Conservation (phyloP, 2,329 filamentous ascomycete genomes). For the Lasiodiplodia gonubiensis region DNA sequence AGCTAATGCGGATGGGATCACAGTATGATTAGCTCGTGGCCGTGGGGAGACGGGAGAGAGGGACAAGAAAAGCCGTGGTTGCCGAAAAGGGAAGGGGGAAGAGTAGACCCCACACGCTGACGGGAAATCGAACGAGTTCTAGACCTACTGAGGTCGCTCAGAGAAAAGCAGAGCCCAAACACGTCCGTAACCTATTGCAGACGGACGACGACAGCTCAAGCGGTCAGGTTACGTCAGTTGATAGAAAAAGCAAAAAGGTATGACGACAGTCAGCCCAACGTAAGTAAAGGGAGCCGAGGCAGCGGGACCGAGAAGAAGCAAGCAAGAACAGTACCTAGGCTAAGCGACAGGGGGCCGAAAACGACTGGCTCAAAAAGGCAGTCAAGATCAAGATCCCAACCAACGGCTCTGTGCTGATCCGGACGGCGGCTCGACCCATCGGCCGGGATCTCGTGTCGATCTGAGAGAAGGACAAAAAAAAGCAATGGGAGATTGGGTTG, state of each 20-base stretch:
- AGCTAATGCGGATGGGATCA: neutral
- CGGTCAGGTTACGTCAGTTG: neutral
- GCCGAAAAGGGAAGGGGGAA: neutral
- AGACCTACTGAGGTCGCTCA: neutral
- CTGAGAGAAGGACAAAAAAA: neutral
- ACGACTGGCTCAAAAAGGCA: constrained; percentile 8
- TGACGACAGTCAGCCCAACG: neutral
- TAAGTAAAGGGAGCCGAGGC: neutral
- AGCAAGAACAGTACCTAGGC: neutral
- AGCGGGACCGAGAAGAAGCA: neutral
- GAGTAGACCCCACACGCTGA: neutral
- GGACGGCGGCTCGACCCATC: constrained; percentile 22
- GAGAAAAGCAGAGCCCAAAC: neutral
- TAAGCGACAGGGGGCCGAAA: constrained; percentile 1
- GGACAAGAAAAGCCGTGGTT: neutral
- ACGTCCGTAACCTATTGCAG: neutral
- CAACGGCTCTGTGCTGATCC: neutral
- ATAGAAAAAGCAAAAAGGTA: neutral
- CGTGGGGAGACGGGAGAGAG: neutral
- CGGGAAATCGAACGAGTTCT: neutral
- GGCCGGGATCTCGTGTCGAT: constrained; percentile 1
- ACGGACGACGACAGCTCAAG: neutral
- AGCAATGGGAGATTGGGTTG: neutral
- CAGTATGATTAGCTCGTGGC: neutral
- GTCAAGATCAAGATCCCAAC: constrained; percentile 13